These are phyloP conservation scores for Auxenochlorella protothecoides DNA, from an alignment of 139 green algal species.

Conservation along the genomic window DNA sequence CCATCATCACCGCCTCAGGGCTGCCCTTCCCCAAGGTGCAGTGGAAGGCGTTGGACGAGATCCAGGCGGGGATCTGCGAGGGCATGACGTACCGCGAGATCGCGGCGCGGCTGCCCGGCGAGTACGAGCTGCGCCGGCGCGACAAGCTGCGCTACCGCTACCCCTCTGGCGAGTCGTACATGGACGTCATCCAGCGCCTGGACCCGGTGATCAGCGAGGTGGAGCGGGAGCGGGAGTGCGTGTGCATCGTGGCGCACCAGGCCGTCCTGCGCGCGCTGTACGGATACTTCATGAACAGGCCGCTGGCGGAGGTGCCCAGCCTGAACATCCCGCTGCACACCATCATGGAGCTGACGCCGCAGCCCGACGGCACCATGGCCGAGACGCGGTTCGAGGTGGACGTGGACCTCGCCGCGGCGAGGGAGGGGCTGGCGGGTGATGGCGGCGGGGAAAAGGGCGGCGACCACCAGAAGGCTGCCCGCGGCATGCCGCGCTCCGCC, in stretches of 20 bases:
- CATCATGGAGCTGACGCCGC: slow-evolving; percentile 80
- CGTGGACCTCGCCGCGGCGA: slow-evolving; percentile 19
- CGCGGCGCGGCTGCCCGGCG: slow-evolving; percentile 51
- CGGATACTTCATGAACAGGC: slow-evolving; percentile 71
- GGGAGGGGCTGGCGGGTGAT: neutral
- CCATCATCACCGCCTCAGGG: slow-evolving; percentile 76
- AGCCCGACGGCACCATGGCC: slow-evolving; percentile 71
- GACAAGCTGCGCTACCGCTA: slow-evolving; percentile 93
- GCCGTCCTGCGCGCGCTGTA: slow-evolving; percentile 78
- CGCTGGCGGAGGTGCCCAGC: slow-evolving; percentile 47
- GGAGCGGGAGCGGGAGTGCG: slow-evolving; percentile 74
- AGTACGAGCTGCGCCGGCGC: slow-evolving; percentile 57
- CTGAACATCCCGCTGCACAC: slow-evolving; percentile 85
- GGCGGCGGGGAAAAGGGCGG: no score
- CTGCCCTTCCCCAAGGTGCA: slow-evolving; percentile 79
- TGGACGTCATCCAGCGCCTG: slow-evolving; percentile 81
- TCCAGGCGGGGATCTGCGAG: slow-evolving; percentile 72
- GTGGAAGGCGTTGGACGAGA: slow-evolving; percentile 88
- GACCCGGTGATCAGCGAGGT: slow-evolving; percentile 89
- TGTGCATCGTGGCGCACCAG: slow-evolving; percentile 78
- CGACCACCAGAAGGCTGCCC: neutral
- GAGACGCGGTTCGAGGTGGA: slow-evolving; percentile 50
- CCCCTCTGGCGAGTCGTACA: slow-evolving; percentile 76
- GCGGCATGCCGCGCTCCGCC: neutral
- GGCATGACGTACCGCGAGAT: slow-evolving; percentile 84